Base-by-base conservation (phyloP, 2,329 filamentous ascomycete species). In the Penicillium fuscoglaucum region DNA sequence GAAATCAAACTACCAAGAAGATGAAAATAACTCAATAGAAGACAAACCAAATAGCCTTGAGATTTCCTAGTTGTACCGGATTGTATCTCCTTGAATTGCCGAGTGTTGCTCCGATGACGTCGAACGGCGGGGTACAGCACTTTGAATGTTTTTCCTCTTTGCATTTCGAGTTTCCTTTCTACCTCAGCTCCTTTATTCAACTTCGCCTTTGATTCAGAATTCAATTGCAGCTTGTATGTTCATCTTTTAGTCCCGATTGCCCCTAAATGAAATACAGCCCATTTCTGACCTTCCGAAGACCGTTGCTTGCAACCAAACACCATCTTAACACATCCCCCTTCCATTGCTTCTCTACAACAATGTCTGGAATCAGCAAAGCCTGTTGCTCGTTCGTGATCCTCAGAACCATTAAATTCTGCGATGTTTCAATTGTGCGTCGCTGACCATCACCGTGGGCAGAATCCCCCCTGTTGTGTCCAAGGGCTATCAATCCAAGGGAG, bases 401-500 rank as follows among this genome's bases (percentile, higher is more conserved):
- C 43, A 29, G 3, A 54, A 19, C 2, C 9, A 35, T 13, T 35
- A 12, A n/a, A 28, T 15, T 28, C 2, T 45, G 33, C 15, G 28
- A 17, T 55, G n/a, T 28, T 39, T 8, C 6, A 28, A 28, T 45
- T 26, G 2, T 45, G 15, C 1, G 3, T 55, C 43, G 39, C 53
- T 54, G 55, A 63, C 51, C n/a, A 26, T 26, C 28, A 13, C 26
- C 33, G 21, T 52, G 26, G 40, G 35, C 49, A 78, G 76, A 7
- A 77, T 79, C 60, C 77, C 77, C 21, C 76, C 77, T 29, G 70
- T 78, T 39, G 66, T 78, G 26, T 67, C 74, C 52, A 70, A 76
- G 61, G 75, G 70, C 53, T 87, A 87, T 73, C 72, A 82, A 65
- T 73, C 76, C 59, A 87, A 87, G 73, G 85, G 85, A 52, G 75